These are phyloP conservation scores for Penicillium sp. DNA, from an alignment of 2,329 filamentous ascomycete species.

Conservation along the genomic window DNA sequence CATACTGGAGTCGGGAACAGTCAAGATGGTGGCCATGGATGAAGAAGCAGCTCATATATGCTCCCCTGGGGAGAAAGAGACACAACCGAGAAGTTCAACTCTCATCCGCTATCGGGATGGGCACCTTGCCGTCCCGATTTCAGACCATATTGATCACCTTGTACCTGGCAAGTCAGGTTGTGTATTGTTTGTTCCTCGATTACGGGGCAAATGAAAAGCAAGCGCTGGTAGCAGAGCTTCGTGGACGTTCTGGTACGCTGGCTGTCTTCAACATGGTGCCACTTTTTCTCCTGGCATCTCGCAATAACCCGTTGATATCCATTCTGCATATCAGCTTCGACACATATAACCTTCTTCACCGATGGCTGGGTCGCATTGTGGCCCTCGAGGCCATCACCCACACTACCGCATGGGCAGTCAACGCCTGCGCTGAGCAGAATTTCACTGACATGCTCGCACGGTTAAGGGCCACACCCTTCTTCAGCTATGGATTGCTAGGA, in stretches of 20 bases:
- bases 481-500: conserved; percentile 48
- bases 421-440: conserved; percentile 51
- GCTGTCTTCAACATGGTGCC: conserved; percentile 90
- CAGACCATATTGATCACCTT: conserved; percentile 68
- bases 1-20: conserved; percentile 47
- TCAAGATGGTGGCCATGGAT: conserved; percentile 43
- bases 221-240: conserved; percentile 74
- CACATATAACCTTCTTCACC: conserved; percentile 88
- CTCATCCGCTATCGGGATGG: conserved; percentile 66
- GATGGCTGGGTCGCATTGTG: conserved; percentile 77
- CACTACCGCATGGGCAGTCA: conserved; percentile 74
- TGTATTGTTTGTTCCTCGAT: conserved; percentile 62
- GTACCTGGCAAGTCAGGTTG: conserved; percentile 72
- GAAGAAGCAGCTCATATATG: conserved; percentile 53
- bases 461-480: conserved; percentile 41
- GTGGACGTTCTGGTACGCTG: conserved; percentile 81
- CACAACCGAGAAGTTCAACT: conserved; percentile 75
- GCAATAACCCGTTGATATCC: conserved; percentile 88
- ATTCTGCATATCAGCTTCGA: conserved; percentile 89
- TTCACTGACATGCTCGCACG: conserved; percentile 35
- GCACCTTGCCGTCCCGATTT: conserved; percentile 77
- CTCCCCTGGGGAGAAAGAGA: conserved; percentile 70
- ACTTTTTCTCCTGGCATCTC: conserved; percentile 80
- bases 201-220: conserved; percentile 44
- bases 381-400: conserved; percentile 71